phyloP scores from a whole-genome alignment of 176 grass and related monocot species.

The Saccharum spontaneum region DNA sequence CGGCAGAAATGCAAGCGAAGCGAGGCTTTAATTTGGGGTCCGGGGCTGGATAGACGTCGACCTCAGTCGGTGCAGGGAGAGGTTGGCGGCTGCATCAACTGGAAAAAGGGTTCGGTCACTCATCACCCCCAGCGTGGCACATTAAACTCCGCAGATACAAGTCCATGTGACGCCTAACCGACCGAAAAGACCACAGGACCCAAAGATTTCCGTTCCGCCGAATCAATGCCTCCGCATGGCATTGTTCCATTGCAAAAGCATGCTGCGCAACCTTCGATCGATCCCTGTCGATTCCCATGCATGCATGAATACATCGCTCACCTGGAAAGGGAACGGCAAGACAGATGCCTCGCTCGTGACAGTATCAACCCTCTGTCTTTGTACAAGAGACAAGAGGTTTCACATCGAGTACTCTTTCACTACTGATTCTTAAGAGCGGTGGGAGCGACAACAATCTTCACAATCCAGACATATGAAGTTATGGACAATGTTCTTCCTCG shows the following conservation, averaged over 20 bases:
- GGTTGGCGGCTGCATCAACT: conserved; percentile 14
- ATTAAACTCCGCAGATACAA: conserved; percentile 37
- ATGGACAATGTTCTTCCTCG: too few species aligned
- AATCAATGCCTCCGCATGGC: conserved; percentile 7
- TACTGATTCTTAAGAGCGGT: neutral
- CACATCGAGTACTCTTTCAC: neutral
- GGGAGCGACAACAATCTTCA: neutral
- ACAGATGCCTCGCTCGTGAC: neutral
- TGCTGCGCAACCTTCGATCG: neutral
- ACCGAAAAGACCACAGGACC: neutral
- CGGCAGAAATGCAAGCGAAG: neutral
- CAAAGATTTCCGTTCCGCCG: neutral
- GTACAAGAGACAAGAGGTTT: neutral
- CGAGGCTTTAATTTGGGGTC: conserved; percentile 1
- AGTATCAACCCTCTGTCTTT: neutral
- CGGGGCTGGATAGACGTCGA: conserved; percentile 26
- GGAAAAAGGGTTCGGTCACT: conserved; percentile 17
- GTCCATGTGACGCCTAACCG: conserved; percentile 42
- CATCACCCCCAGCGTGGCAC: conserved; percentile 46
- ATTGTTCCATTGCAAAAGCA: neutral
- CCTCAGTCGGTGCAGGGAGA: conserved; percentile 6
- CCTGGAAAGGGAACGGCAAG: neutral
- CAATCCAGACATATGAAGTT: neutral
- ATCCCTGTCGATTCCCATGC: neutral
- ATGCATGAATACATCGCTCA: neutral